Conservation (phyloP, 345 rosid genomes). For the Carallia pectinifolia region DNA sequence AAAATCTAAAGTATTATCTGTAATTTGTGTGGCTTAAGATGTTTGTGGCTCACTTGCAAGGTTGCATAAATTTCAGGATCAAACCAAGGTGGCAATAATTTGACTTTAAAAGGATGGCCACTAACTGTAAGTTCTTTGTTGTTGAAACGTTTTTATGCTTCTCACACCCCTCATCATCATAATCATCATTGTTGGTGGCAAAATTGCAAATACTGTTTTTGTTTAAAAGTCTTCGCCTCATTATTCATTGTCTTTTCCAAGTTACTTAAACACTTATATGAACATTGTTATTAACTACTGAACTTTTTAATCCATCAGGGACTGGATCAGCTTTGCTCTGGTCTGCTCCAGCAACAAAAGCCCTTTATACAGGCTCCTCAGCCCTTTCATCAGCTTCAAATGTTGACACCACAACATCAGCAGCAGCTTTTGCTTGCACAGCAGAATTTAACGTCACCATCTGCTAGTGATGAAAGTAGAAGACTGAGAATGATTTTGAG, state of each 20-base stretch:
- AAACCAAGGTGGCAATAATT: slow-evolving; percentile 79
- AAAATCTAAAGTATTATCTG: not conserved
- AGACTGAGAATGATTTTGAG: slow-evolving; percentile 70
- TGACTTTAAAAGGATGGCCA: slow-evolving; percentile 96
- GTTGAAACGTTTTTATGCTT: not conserved
- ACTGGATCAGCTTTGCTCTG: slow-evolving; percentile 67
- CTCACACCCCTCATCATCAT: not conserved
- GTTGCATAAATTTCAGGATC: slow-evolving; percentile 52
- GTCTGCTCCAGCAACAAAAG: slow-evolving; percentile 80
- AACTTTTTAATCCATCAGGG: slow-evolving; percentile 44
- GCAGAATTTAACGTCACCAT: slow-evolving; percentile 73
- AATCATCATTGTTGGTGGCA: not conserved
- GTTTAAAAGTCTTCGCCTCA: not conserved
- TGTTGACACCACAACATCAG: slow-evolving; percentile 90
- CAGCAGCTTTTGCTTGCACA: slow-evolving; percentile 95
- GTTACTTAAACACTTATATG: not conserved
- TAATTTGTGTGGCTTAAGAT: slow-evolving; percentile 7
- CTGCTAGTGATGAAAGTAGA: slow-evolving; percentile 72
- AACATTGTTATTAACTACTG: slow-evolving; percentile 7
- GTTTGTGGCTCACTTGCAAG: slow-evolving; percentile 6
- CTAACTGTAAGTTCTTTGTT: slow-evolving; percentile 61
- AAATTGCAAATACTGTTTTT: not conserved
- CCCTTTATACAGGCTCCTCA: slow-evolving; percentile 86
- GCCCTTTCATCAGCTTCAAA: slow-evolving; percentile 84
- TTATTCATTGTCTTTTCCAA: not conserved